Base-by-base conservation (phyloP, 345 rosid genomes). In the Eutrema heterophyllum region DNA sequence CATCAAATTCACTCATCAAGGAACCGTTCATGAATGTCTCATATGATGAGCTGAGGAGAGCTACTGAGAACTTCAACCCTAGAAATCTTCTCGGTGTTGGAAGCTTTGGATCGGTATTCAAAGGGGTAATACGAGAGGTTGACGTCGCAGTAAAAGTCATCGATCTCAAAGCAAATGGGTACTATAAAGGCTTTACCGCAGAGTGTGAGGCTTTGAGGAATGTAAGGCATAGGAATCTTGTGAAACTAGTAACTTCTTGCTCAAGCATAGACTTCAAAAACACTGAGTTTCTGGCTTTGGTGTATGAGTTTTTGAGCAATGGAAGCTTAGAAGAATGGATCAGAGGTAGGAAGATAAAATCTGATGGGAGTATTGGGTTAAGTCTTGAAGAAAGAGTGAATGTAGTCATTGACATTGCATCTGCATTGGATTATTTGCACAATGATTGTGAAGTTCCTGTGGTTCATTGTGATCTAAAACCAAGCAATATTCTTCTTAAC, bases 251-350 rank as follows among this genome's bases (percentile, higher is more conserved):
- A 40, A 82, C 87, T 35, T 83, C 84, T 14, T 85, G 91, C 79
- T 81, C 86, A 6, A 85, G 81, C 59, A 29, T 78, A 45, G 89
- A 85, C 72, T 68, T 27, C 26, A 81, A 55, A 21, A 79, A 82
- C 56, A 61, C 13, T 4, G 83, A 87, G 56, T 85, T 87, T 76
- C 72, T 85, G 10, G 89, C 86, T n/a, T 73, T 87, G 48, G 85
- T 87, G 48, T 85, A 82, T 9, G 89, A 85, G 70, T 82, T 73
- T 30, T 72, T 85, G 2, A 32, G 54, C 26, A 85, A 83, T 6
- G 87, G 88, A 12, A 85, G 64, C 79, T 71, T 87, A 53, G 85
- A 77, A 35, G 83, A 85, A 6, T 83, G 91, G 87, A 75, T 83
- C 16, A 75, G 68, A 14, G 83, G 86, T 5, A 38, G 18, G n/a